These are phyloP conservation scores for Calophaca sinica DNA, from an alignment of 306 rosid genomes.

Conservation along the genomic window DNA sequence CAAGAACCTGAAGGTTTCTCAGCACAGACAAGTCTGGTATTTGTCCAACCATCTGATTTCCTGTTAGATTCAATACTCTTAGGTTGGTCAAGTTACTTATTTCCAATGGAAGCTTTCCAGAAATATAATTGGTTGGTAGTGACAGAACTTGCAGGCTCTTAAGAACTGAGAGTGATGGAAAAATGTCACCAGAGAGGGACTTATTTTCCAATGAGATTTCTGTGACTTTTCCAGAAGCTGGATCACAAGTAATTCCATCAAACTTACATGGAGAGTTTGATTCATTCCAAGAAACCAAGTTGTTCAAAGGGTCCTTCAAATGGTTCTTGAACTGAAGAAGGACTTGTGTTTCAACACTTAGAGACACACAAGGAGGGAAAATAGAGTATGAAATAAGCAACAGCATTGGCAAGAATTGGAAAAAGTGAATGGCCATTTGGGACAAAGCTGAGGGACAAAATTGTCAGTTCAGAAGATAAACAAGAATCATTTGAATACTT, in stretches of 20 bases:
- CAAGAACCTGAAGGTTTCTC: conserved; percentile 67
- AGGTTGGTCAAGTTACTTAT: conserved; percentile 60
- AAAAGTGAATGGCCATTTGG: conserved; percentile 58
- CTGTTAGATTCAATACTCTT: conserved; percentile 70
- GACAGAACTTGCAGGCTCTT: conserved; percentile 61
- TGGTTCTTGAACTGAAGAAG: conserved; percentile 74
- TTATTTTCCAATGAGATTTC: conserved; percentile 66
- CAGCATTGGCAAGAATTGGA: conserved; percentile 41
- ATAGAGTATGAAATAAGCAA: conserved; percentile 36
- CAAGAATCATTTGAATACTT: conserved; percentile 22
- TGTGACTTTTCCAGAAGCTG: conserved; percentile 56
- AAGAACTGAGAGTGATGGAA: conserved; percentile 63
- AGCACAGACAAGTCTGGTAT: conserved; percentile 82
- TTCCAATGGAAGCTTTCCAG: conserved; percentile 70
- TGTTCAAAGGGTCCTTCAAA: conserved; percentile 70
- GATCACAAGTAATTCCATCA: conserved; percentile 70
- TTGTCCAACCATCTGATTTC: conserved; percentile 59
- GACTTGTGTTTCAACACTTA: conserved; percentile 56
- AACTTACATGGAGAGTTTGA: conserved; percentile 68
- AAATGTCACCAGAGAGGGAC: conserved; percentile 77
- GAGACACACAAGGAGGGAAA: conserved; percentile 65
- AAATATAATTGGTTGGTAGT: conserved; percentile 65
- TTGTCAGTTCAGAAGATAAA: conserved; percentile 38
- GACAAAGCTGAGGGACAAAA: conserved; percentile 50
- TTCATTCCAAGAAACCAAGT: conserved; percentile 70